Conservation (phyloP, 2,329 filamentous ascomycete genomes). For the Escovopsis sp. region DNA sequence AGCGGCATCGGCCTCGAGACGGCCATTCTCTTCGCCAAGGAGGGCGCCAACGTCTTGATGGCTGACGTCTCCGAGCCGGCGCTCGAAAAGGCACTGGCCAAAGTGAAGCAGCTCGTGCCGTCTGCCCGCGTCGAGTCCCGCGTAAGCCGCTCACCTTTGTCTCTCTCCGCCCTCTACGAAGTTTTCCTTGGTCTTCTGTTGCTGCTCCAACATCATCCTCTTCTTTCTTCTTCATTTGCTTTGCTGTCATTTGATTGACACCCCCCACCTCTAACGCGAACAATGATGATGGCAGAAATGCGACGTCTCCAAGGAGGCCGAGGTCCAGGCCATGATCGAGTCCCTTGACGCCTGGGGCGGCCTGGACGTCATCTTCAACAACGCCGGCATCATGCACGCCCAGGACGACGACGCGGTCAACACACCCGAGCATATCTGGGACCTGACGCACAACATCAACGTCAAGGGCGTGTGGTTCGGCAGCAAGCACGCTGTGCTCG, state of each 20-base stretch:
- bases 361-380: constrained; percentile 90
- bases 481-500: constrained; percentile 77
- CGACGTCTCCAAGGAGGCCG: constrained; percentile 75
- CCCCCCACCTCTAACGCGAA: background rate
- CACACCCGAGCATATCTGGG: constrained; percentile 85
- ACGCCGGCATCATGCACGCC: constrained; percentile 92
- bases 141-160: constrained; percentile 19
- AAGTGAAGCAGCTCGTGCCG: constrained; percentile 60
- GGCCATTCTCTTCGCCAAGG: constrained; percentile 72
- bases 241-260: no score
- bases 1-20: constrained; percentile 92
- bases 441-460: constrained; percentile 85
- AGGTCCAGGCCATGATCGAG: constrained; percentile 62
- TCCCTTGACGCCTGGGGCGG: constrained; percentile 72
- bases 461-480: constrained; percentile 98
- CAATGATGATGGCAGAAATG: constrained; percentile 19
- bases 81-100: constrained; percentile 60
- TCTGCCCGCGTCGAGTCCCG: constrained; percentile 45
- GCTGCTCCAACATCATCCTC: background rate
- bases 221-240: no score
- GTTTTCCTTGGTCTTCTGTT: background rate
- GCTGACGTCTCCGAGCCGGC: constrained; percentile 69
- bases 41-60: constrained; percentile 77
- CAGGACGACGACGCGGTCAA: constrained; percentile 65
- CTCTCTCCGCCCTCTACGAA: background rate